These are phyloP conservation scores for Nothopassalora personata DNA, from an alignment of 2,329 filamentous ascomycete species.

Conservation along the genomic window DNA sequence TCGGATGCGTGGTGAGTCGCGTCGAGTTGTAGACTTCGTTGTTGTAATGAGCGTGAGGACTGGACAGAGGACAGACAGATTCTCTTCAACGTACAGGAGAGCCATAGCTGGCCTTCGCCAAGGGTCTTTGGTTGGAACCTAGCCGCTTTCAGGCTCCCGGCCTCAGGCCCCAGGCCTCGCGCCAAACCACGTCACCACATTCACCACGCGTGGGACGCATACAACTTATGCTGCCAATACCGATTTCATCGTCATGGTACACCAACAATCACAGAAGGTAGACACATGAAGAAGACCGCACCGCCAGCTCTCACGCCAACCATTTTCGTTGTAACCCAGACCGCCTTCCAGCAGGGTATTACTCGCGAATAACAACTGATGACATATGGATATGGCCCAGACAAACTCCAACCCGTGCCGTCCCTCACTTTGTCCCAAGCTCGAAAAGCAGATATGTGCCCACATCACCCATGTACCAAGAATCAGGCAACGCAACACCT, in stretches of 20 bases:
- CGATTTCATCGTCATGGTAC: not conserved
- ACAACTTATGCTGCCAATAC: too few relatives aligned
- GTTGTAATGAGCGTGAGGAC: not conserved
- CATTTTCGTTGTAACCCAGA: not conserved
- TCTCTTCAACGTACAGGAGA: not conserved
- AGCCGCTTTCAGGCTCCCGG: not conserved
- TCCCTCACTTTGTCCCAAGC: not conserved
- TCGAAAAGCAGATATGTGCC: slow-evolving; percentile 2
- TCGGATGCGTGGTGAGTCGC: not conserved
- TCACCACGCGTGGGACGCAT: too few relatives aligned
- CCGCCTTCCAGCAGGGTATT: not conserved
- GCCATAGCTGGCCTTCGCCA: not conserved
- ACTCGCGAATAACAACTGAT: not conserved
- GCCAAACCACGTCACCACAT: too few relatives aligned
- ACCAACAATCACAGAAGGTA: too few relatives aligned
- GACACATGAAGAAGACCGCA: not conserved
- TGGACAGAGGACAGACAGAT: not conserved
- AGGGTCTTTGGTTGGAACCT: not conserved
- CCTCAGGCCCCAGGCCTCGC: not conserved
- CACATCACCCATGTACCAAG: not conserved
- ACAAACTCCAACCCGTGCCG: not conserved
- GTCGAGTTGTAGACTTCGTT: not conserved
- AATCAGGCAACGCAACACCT: not conserved
- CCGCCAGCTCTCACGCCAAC: not conserved
- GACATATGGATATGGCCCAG: not conserved